These are phyloP conservation scores for Mortierella polycephala DNA, from an alignment of 371 early-diverging fungal species.

Conservation along the genomic window DNA sequence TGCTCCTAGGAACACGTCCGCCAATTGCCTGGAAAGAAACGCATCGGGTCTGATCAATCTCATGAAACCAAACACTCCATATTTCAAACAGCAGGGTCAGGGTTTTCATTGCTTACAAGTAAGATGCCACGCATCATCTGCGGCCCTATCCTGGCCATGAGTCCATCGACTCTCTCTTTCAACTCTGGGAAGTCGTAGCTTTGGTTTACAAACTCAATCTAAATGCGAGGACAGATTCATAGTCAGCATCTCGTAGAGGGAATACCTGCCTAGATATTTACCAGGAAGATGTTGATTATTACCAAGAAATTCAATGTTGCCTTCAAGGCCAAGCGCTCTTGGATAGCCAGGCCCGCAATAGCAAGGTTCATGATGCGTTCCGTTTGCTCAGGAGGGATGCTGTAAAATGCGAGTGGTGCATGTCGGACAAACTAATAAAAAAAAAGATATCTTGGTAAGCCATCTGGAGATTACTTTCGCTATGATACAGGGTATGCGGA, in stretches of 20 bases:
- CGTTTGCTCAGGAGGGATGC: constrained; percentile 61
- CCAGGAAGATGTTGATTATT: constrained; percentile 8
- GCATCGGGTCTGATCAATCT: too few relatives aligned
- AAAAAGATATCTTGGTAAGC: not conserved
- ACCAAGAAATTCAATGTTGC: constrained; percentile 71
- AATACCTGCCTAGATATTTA: not conserved
- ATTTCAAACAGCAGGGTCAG: not conserved
- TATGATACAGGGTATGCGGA: not conserved
- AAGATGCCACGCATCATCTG: constrained; percentile 67
- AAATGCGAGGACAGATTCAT: constrained; percentile 2
- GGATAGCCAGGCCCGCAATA: constrained; percentile 66
- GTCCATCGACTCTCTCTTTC: constrained; percentile 55
- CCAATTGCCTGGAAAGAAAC: constrained; percentile 67
- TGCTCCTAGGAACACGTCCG: constrained; percentile 77
- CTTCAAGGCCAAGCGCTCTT: constrained; percentile 71
- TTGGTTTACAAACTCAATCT: constrained; percentile 68
- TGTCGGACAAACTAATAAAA: constrained; percentile 59
- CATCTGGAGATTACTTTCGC: too few relatives aligned
- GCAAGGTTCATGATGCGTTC: constrained; percentile 62
- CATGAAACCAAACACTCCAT: not conserved
- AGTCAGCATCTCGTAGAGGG: not conserved
- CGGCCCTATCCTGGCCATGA: constrained; percentile 62
- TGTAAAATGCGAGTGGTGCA: constrained; percentile 67
- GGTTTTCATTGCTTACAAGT: constrained; percentile 50
- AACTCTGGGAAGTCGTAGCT: constrained; percentile 57